Base-by-base conservation (phyloP, 1,284 basidiomycete genomes). In the Irpex rosettiformis region DNA sequence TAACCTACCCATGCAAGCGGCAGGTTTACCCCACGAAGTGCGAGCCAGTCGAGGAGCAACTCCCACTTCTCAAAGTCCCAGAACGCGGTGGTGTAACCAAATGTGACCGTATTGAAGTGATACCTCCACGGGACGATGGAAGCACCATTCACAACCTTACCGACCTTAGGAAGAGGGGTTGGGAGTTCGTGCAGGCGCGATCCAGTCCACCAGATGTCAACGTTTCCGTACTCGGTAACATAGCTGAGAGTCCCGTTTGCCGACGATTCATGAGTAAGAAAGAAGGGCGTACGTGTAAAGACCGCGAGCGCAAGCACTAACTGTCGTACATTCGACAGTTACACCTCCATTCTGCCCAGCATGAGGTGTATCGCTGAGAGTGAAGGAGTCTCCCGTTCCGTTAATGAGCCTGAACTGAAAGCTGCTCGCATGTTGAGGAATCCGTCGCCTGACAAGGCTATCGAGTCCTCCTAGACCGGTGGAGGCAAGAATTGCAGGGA, bases 181-280 rank as follows among this genome's bases (percentile, higher is more conserved):
- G 75, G 68, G 11, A 78, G 68, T 28, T 67, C 53, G n/a, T 66
- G 62, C 16, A 77, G 69, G 30, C 75, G 71, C 7, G 75, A 78
- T 3, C 76, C 75, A 1, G 77, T 75, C 76, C 75, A 77, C 73
- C 73, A 78, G 42, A 77, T 78, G 54, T 77, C 76, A 6, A 77
- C 71, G 2, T 70, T 68, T 6, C 70, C 73, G 49, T 67, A 68
- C 33, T 72, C 66, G 0, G 75, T 76, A 27, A 75, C 64, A 57
- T 78, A 77, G 1, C 76, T 78, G 33, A 21, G 10, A 54, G 10
- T n/a, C 4, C 2, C 18, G 21, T 47, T 10, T n/a, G 45, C 45
- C 10, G 18, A 18, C n/a, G n/a, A 47, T 18, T 24, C 7, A 21
- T 10, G 18, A 16, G 18, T 10, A 24, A 47, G 11, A 47, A 47